Percentiles rank a stretch among this genome's conserved stretches.
phyloP scores from a whole-genome alignment of 2,329 filamentous ascomycete genomes.

The Fusarium clavum region DNA sequence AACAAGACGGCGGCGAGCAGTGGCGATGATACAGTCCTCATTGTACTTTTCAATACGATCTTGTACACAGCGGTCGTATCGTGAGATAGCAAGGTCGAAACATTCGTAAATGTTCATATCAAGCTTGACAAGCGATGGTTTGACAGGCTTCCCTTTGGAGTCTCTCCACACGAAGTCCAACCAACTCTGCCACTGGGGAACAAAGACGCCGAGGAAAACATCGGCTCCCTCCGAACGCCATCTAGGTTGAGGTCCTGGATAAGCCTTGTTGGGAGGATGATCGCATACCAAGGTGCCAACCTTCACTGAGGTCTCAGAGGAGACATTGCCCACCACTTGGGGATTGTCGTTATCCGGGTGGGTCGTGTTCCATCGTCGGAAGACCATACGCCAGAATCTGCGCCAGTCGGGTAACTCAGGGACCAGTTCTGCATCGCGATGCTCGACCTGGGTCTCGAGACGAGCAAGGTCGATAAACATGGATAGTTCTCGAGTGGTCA shows the following conservation, averaged over 20 bases:
- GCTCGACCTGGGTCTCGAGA: background rate
- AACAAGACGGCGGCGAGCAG: background rate
- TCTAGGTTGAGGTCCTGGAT: background rate
- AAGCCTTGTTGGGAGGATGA: background rate
- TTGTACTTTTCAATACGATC: constrained; percentile 1
- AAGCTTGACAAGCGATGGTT: background rate
- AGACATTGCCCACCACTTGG: background rate
- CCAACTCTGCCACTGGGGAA: background rate
- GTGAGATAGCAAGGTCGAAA: background rate
- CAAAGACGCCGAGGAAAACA: background rate
- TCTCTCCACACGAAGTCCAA: background rate
- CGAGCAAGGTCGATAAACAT: background rate
- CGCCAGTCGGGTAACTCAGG: background rate
- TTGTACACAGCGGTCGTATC: background rate
- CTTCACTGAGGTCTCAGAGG: background rate
- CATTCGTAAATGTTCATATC: background rate
- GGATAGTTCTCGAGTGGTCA: background rate
- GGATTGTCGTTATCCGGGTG: background rate
- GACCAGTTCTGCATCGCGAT: background rate
- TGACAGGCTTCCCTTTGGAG: background rate
- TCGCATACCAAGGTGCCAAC: background rate
- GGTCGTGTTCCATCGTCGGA: constrained; percentile 2
- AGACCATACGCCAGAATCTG: constrained; percentile 3
- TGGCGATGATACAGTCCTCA: background rate
- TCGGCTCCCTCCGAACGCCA: background rate